These are phyloP conservation scores for Gillenia trifoliata DNA, from an alignment of 306 rosid genomes.

Conservation along the genomic window DNA sequence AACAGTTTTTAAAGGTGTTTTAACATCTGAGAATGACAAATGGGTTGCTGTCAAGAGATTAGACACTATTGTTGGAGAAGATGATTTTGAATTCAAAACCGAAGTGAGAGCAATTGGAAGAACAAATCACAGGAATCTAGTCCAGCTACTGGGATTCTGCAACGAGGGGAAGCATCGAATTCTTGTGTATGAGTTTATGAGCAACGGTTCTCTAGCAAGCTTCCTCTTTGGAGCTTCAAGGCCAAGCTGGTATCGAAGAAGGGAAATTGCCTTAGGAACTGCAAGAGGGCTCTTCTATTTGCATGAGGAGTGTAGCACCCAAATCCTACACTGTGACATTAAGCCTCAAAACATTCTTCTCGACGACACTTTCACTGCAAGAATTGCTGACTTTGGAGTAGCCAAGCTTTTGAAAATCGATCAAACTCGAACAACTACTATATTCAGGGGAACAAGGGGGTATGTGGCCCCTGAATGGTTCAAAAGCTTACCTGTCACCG, in stretches of 20 bases:
- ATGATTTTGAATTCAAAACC: too few relatives aligned
- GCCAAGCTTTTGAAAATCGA: constrained; percentile 23
- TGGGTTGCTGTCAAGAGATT: too few relatives aligned
- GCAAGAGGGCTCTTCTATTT: constrained; percentile 21
- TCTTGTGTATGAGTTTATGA: constrained; percentile 24
- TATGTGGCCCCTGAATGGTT: constrained; percentile 41
- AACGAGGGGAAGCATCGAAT: constrained; percentile 5
- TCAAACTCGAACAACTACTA: constrained; percentile 22
- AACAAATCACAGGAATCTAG: constrained; percentile 34
- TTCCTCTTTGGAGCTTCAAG: constrained; percentile 2
- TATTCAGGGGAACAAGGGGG: constrained; percentile 28
- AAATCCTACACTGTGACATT: constrained; percentile 32
- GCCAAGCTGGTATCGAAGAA: constrained; percentile 19
- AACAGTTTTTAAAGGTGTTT: too few relatives aligned
- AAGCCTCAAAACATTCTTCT: constrained; percentile 38
- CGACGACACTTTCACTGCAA: background rate
- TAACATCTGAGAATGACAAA: too few relatives aligned
- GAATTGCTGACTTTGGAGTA: constrained; percentile 30
- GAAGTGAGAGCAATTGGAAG: constrained; percentile 27
- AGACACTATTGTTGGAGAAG: too few relatives aligned
- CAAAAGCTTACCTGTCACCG: constrained; percentile 27
- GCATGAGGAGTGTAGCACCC: constrained; percentile 25
- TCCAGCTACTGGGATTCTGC: constrained; percentile 17
- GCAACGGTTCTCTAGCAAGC: constrained; percentile 10
- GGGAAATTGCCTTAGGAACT: constrained; percentile 11